Percentiles rank a stretch among this genome's conserved stretches.
Conservation (phyloP, 371 early-diverging fungal genomes). For the Actinomucor elegans region DNA sequence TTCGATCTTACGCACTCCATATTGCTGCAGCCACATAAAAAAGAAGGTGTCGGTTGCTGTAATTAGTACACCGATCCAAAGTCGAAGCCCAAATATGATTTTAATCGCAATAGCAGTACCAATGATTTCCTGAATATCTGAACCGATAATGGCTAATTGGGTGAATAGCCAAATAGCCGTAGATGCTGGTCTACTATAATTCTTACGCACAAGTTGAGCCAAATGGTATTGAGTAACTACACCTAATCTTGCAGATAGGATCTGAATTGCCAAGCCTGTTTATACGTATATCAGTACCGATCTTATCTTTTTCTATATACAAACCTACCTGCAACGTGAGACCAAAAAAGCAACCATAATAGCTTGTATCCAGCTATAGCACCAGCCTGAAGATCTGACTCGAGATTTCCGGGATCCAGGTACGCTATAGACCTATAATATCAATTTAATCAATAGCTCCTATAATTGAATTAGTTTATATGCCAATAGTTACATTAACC, state of each 20-base stretch:
- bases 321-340: slow-evolving; percentile 49
- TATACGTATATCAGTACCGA: not conserved
- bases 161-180: slow-evolving; percentile 60
- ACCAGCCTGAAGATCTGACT: slow-evolving; percentile 72
- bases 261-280: slow-evolving; percentile 63
- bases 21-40: slow-evolving; percentile 64
- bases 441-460: not conserved
- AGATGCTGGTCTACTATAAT: slow-evolving; percentile 49
- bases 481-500: slow-evolving; percentile 38
- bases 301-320: not conserved
- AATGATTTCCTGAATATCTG: slow-evolving; percentile 77
- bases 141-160: slow-evolving; percentile 75
- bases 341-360: slow-evolving; percentile 66
- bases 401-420: slow-evolving; percentile 76
- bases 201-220: slow-evolving; percentile 55
- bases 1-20: slow-evolving; percentile 68
- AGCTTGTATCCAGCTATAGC: slow-evolving; percentile 65
- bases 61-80: slow-evolving; percentile 69
- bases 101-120: slow-evolving; percentile 76
- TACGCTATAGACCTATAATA: slow-evolving; percentile 66
- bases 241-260: slow-evolving; percentile 67
- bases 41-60: slow-evolving; percentile 71
- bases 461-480: not conserved
- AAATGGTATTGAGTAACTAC: slow-evolving; percentile 72
- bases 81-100: slow-evolving; percentile 57